Base-by-base conservation (phyloP, 106 monocot species). In the Allium cepa region DNA sequence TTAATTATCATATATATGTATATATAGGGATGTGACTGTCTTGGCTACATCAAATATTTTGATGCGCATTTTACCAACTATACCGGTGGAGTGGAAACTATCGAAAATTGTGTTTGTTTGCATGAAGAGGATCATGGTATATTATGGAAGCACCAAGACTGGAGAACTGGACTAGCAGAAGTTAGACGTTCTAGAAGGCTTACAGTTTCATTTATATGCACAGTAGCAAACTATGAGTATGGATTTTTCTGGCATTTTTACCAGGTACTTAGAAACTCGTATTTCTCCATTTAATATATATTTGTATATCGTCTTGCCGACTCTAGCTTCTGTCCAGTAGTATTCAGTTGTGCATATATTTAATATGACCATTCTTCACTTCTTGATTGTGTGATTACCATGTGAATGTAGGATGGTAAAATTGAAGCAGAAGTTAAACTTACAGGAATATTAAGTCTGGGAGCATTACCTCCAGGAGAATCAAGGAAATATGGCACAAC, bases 391-490 rank as follows among this genome's bases (percentile, higher is more conserved):
- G 16, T 14, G 6, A 17, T 72, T 67, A 55, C 26, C 60, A 64
- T 67, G 22, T 52, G 69, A 16, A 63, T 74, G 45, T 77, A 97
- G 96, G 96, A 97, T 79, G 96, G 96, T 6, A 97, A 88, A 80
- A 97, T 97, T 79, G 96, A 97, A 81, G 86, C 96, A 69, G 96
- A 97, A 81, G 91, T 97, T 26, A 97, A 97, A 61, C 76, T 97
- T 14, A 97, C 96, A 63, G 96, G 96, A 59, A 89, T 97, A 75
- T 86, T 97, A 36, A 97, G 96, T 67, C 79, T 97, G 60, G 96
- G 96, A 72, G 92, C 96, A 63, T 70, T 97, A 59, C 79, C 71
- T 50, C 92, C 88, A 61, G 96, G 96, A 13, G 92, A 92, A 77
- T 70, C 80, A 74, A 83, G 96, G 69, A 97, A 97, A 80, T 97